Base-by-base conservation (phyloP, 2,329 filamentous ascomycete genomes). In the Dactylella cylindrospora region DNA sequence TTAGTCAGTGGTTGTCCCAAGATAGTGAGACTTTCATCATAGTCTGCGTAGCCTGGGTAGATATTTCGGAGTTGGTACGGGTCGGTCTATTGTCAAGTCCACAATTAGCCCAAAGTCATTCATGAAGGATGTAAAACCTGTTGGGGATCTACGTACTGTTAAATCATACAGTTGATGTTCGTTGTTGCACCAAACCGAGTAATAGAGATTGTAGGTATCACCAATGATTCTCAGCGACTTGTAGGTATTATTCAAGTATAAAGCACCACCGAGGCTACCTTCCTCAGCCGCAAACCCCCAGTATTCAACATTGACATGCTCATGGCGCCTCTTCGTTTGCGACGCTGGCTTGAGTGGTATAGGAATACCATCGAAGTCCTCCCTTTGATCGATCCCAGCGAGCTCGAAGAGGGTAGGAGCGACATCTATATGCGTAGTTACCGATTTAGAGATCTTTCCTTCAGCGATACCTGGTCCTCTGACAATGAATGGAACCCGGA, bases 171-270 rank as follows among this genome's bases (percentile, higher is more conserved):
- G 76, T 69, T 87, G 83, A 51, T 81, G 79, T 67, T 85, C 83
- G 45, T 82, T 81, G 10, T 73, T 84, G 68, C 84, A 87, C 83
- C 84, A 87, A 0, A 85, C 81, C 0, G 81, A 78, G 67, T 87
- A 87, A 62, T 82, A 81, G 3, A 86, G 69, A 67, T 78, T 80
- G 67, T 85, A 86, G 3, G 73, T 71, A 1, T 76, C 69, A 0
- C 76, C 73, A 3, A 81, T 73, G 4, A 84, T 71, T n/a, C 81
- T 76, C 15, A 83, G 66, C 0, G 75, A 77, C 70, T 84, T 84
- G 74, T 84, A 84, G 0, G 81, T 84, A 65, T 84, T 83, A 64
- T 77, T 77, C 13, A 33, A 49, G 36, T 43, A 51, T 9, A 64
- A 17, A 12, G 36, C 46, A 3, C 51, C 46, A 13, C 50, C 41